Evolutionary conservation across 2,329 filamentous ascomycete genomes (phyloP).

Genomic region (Biscogniauxia sp.): DNA sequence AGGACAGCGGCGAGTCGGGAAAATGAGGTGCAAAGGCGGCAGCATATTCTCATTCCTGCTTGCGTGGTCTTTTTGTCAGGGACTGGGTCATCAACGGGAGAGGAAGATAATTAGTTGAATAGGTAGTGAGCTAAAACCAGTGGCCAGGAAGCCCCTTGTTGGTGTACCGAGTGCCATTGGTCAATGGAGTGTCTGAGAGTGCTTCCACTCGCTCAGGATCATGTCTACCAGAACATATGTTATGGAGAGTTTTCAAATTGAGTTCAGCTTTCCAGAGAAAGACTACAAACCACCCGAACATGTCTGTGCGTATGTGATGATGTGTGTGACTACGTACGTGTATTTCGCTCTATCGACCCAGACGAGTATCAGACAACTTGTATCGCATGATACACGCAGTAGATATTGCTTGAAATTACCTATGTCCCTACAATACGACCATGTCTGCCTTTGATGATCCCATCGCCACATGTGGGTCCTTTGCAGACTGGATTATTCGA

Average conservation of each 20-base stretch:
- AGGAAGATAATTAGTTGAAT: not conserved
- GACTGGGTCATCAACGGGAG: not conserved
- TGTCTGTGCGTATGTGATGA: not conserved
- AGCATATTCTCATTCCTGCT: not conserved
- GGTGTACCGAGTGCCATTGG: not conserved
- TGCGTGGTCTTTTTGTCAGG: not conserved
- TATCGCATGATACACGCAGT: not conserved
- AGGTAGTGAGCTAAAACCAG: not conserved
- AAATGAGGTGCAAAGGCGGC: not conserved
- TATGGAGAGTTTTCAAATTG: no score
- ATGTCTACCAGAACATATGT: not conserved
- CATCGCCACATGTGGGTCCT: not conserved
- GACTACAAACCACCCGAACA: not conserved
- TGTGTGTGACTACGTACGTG: not conserved
- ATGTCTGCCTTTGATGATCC: not conserved
- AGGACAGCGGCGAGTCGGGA: conserved; percentile 2
- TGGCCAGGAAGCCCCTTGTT: not conserved
- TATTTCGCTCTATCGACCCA: not conserved
- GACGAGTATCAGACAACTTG: not conserved
- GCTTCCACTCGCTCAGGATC: not conserved
- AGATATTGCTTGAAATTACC: not conserved
- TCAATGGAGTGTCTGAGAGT: not conserved
- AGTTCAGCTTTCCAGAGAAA: no score
- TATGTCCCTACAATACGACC: not conserved
- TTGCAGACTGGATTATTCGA: not conserved